A percentile compares a stretch with the other conserved stretches of the same genome.
phyloP scores from a whole-genome alignment of 2,329 filamentous ascomycete genomes.

The Sporothrix curviconia region DNA sequence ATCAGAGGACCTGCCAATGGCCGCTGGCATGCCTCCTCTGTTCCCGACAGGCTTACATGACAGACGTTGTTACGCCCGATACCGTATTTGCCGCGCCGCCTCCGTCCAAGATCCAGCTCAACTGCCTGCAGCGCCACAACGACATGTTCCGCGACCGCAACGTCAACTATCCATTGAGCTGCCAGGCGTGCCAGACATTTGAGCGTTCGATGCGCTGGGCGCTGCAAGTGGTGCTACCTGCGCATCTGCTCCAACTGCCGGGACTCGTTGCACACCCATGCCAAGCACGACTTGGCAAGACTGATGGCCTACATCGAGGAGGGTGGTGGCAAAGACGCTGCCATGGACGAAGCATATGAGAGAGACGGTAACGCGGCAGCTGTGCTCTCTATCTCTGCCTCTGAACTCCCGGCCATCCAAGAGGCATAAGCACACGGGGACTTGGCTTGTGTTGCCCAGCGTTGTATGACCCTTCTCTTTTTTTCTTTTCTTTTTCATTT shows the following conservation, averaged over 20 bases:
- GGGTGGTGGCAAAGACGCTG: neutral
- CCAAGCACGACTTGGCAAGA: conserved; percentile 37
- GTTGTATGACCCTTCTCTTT: no score
- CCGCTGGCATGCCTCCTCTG: conserved; percentile 20
- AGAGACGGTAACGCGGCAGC: neutral
- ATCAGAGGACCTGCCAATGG: neutral
- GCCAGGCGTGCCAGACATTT: conserved; percentile 44
- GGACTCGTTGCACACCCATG: conserved; percentile 34
- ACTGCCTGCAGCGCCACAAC: conserved; percentile 43
- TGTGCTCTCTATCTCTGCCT: neutral
- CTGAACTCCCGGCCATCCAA: conserved; percentile 12
- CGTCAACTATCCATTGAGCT: conserved; percentile 44
- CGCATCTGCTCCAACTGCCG: conserved; percentile 46
- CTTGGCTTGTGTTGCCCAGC: neutral
- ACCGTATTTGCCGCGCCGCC: conserved; percentile 37
- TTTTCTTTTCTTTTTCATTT: neutral
- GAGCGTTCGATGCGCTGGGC: conserved; percentile 40
- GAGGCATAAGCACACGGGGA: conserved; percentile 7
- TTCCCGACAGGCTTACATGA: conserved; percentile 24
- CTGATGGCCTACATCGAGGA: conserved; percentile 27
- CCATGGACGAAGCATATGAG: neutral
- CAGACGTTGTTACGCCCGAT: conserved; percentile 25
- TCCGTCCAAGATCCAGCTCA: conserved; percentile 34
- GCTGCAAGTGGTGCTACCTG: conserved; percentile 45
- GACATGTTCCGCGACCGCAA: conserved; percentile 45